phyloP scores from a whole-genome alignment of 257 asterid genomes.

The Fraxinus cuspidata region DNA sequence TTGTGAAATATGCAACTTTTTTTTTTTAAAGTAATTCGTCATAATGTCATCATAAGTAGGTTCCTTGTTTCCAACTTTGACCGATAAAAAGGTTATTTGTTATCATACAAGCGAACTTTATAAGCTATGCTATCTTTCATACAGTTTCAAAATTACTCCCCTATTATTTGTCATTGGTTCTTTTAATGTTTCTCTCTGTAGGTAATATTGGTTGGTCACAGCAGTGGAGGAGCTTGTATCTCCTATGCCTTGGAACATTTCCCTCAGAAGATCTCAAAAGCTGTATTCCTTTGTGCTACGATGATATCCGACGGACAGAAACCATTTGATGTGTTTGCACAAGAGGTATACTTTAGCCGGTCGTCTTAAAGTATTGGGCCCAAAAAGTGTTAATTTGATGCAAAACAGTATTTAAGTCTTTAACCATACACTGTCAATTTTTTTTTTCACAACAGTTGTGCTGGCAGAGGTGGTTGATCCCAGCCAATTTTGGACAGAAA shows the following conservation, averaged over 20 bases:
- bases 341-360: conserved; percentile 52
- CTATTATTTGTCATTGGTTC: background rate
- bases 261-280: conserved; percentile 75
- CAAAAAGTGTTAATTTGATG: background rate
- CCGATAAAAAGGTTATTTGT: background rate
- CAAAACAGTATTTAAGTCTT: background rate
- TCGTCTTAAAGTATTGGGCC: background rate
- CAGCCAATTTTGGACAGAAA: background rate
- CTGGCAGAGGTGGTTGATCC: background rate
- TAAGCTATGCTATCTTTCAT: background rate
- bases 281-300: conserved; percentile 78
- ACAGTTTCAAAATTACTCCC: background rate
- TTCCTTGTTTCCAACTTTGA: background rate
- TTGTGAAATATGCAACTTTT: background rate
- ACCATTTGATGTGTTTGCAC: conserved; percentile 91
- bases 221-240: conserved; percentile 93
- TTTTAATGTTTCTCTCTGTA: conserved; percentile 25
- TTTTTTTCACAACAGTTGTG: background rate
- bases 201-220: conserved; percentile 96
- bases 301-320: conserved; percentile 85
- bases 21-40: background rate
- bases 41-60: background rate
- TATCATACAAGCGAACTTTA: background rate
- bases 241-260: conserved; percentile 80
- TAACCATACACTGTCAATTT: background rate